phyloP scores from a whole-genome alignment of 2,329 filamentous ascomycete genomes.

The Trichoderma sp. region DNA sequence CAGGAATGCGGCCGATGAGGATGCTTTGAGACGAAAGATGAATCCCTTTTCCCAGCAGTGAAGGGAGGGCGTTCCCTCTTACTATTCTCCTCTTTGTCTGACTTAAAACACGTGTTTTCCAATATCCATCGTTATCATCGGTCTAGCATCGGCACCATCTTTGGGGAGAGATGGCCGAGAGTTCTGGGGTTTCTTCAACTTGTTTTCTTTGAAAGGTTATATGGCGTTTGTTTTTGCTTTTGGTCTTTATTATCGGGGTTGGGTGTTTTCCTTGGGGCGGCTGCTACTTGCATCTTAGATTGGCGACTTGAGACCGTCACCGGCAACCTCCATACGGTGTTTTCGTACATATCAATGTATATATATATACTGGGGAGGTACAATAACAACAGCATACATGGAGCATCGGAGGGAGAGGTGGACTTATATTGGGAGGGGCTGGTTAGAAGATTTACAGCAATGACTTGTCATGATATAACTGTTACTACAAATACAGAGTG shows the following conservation, averaged over 20 bases:
- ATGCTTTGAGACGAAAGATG: constrained; percentile 48
- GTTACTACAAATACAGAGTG: background rate
- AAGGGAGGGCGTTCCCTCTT: background rate
- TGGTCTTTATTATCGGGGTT: background rate
- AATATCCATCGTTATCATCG: constrained; percentile 2
- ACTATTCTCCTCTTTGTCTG: background rate
- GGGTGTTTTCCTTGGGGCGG: background rate
- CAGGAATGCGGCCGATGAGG: constrained; percentile 42
- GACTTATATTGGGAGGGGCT: background rate
- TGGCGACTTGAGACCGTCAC: constrained; percentile 11
- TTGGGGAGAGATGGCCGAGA: background rate
- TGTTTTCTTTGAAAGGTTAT: background rate
- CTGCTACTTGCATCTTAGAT: constrained; percentile 18
- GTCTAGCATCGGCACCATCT: constrained; percentile 1
- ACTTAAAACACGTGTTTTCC: background rate
- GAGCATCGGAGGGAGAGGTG: constrained; percentile 21
- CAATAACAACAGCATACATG: constrained; percentile 11
- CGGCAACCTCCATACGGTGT: background rate
- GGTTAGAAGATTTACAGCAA: constrained; percentile 13
- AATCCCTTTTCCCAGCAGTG: constrained; percentile 27
- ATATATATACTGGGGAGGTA: background rate
- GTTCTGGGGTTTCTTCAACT: background rate
- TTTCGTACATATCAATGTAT: constrained; percentile 15
- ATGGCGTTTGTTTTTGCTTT: background rate
- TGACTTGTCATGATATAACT: constrained; percentile 9